Evolutionary conservation across 1,139 yeast species (phyloP).

Genomic region (Blastobotrys elegans): DNA sequence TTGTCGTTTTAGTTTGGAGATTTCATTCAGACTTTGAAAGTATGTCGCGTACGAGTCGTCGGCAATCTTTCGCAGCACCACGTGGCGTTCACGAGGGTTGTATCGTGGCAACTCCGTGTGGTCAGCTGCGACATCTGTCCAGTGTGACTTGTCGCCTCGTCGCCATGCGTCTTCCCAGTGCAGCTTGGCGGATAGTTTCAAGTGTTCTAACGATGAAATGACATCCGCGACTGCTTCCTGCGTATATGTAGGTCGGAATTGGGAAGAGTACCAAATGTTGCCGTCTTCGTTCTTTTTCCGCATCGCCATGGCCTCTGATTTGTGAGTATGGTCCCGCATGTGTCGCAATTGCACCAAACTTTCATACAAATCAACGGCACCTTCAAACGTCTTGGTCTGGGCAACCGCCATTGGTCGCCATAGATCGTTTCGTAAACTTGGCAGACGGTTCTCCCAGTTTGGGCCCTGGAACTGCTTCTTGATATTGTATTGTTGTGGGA

Average conservation of each 20-base stretch:
- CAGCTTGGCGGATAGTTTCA: conserved; percentile 42
- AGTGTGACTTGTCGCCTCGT: conserved; percentile 65
- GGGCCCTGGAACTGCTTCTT: conserved; percentile 63
- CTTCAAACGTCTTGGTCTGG: conserved; percentile 56
- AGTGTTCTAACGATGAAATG: conserved; percentile 54
- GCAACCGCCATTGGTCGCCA: conserved; percentile 93
- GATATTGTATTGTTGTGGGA: conserved; percentile 60
- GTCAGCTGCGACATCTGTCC: conserved; percentile 47
- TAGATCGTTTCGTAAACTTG: conserved; percentile 69
- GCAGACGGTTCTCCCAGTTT: conserved; percentile 84
- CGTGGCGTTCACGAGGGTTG: conserved; percentile 61
- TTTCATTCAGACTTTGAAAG: conserved; percentile 3
- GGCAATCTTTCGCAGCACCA: conserved; percentile 55
- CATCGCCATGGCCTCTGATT: conserved; percentile 58
- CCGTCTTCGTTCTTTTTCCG: conserved; percentile 74
- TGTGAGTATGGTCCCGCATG: conserved; percentile 58
- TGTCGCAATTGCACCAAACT: conserved; percentile 69
- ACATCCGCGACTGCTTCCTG: conserved; percentile 93
- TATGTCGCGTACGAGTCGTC: conserved; percentile 20
- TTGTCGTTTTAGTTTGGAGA: conserved; percentile 10
- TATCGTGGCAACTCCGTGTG: conserved; percentile 58
- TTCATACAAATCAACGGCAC: conserved; percentile 69
- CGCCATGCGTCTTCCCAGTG: conserved; percentile 87
- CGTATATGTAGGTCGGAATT: conserved; percentile 81
- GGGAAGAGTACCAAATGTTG: conserved; percentile 67